Base-by-base conservation (phyloP, 805 yeast species). In the Phaffomyces antillensis region DNA sequence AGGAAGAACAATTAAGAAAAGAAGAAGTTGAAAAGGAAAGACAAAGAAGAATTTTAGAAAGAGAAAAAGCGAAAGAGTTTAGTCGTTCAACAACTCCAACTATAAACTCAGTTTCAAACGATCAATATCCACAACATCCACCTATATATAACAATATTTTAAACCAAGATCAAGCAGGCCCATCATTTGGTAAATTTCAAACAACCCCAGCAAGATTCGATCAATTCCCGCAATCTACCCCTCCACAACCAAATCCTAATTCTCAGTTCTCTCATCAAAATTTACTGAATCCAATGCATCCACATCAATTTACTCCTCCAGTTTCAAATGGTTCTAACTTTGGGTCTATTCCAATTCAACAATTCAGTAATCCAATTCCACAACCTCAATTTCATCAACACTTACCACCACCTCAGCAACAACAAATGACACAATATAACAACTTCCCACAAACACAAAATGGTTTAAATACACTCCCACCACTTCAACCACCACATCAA, bases 31-130 rank as follows among this genome's bases (percentile, higher is more conserved):
- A 58, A 40, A 46, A 36, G 17, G 52, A 45, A 44, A 53, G 58
- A 49, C 41, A 56, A 37, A 46, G 59, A 57, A 39, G 61, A 49
- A 46, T 36, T 16, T 11, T 48, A 35, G 61, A 58, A 41, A 50
- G 54, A 37, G 60, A 58, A 37, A 49, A 52, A 37, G 41, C 42
- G 9, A 42, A 46, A 37, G 55, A 53, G 20, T 11, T 3, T 23
- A 15, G 37, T 5, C 13, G 7, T 20, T 20, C 25, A 31, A 5
- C 23, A 34, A 17, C 13, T 34, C 23, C 36, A 16, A 9, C 12
- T 1, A 4, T 18, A 15, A 32, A 32, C 12, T 7, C 23, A 34
- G 10, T 34, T 5, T n/a, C 13, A 9, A 34, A 17, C 23, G 10
- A 17, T 11, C 23, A 18, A 10, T 28, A 11, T 28, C 6, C 30